Percentiles rank a stretch among this genome's conserved stretches.
These are phyloP conservation scores for Trichosporon inkin DNA, from an alignment of 1,284 basidiomycete species.

Conservation along the genomic window DNA sequence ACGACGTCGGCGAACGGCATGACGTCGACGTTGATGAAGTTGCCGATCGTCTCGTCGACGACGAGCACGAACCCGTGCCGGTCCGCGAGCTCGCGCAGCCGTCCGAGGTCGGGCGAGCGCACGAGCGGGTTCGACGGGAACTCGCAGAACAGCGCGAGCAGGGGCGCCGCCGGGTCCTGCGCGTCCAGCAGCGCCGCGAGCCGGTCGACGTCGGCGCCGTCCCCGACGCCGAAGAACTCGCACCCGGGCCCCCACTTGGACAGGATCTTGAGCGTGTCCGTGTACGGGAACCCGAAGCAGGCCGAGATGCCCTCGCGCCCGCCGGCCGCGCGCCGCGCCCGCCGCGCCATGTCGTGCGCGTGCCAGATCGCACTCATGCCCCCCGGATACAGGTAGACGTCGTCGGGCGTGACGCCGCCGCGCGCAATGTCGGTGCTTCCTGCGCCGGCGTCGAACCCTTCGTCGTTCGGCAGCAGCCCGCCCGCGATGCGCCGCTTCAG, in stretches of 20 bases:
- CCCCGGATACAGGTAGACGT: constrained; percentile 80
- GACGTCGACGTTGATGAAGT: constrained; percentile 92
- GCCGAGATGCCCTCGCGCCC: constrained; percentile 67
- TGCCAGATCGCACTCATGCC: constrained; percentile 94
- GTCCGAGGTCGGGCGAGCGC: constrained; percentile 72
- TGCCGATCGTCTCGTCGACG: constrained; percentile 94
- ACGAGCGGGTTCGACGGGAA: constrained; percentile 94
- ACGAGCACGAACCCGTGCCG: constrained; percentile 83
- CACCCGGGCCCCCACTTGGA: constrained; percentile 97
- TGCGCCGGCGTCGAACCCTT: constrained; percentile 42
- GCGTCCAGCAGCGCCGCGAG: constrained; percentile 63
- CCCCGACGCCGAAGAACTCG: constrained; percentile 80
- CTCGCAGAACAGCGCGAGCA: constrained; percentile 63
- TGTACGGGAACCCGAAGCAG: constrained; percentile 95
- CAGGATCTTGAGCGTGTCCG: constrained; percentile 93
- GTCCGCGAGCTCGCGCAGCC: constrained; percentile 76
- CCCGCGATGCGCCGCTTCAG: constrained; percentile 85
- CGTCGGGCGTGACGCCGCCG: constrained; percentile 63
- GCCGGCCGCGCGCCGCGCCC: constrained; percentile 48
- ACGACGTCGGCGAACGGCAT: constrained; percentile 85
- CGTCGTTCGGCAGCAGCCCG: constrained; percentile 65
- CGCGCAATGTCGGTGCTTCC: constrained; percentile 38
- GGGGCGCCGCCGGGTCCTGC: constrained; percentile 35
- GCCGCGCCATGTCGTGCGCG: constrained; percentile 70
- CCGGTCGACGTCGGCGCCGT: constrained; percentile 68